These are phyloP conservation scores for Halophytophthora polymorphica DNA, from an alignment of 352 stramenopile genomes.

Conservation along the genomic window DNA sequence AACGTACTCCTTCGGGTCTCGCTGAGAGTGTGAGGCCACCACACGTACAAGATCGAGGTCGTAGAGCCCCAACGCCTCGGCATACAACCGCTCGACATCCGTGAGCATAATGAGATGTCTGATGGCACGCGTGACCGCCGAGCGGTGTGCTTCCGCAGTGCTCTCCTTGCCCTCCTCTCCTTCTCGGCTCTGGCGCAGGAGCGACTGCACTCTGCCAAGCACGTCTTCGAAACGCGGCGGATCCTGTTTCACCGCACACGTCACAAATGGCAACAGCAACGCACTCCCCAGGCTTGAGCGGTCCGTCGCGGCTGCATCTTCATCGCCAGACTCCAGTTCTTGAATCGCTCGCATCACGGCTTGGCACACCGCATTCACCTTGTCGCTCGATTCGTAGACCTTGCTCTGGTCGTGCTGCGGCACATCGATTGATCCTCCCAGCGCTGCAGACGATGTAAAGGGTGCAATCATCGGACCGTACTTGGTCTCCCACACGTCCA, in stretches of 20 bases:
- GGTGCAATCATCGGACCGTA: constrained; percentile 38
- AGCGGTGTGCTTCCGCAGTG: constrained; percentile 1
- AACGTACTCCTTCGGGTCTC: constrained; percentile 71
- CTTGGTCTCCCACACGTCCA: constrained; percentile 73
- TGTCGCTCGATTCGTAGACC: constrained; percentile 11
- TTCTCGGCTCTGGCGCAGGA: constrained; percentile 19
- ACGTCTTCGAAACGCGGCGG: constrained; percentile 47
- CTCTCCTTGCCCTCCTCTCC: background rate
- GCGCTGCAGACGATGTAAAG: constrained; percentile 24
- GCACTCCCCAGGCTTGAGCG: no score
- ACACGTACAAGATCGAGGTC: constrained; percentile 61
- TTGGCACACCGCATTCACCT: constrained; percentile 60
- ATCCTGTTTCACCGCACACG: constrained; percentile 60
- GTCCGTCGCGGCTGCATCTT: constrained; percentile 9
- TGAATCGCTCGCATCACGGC: constrained; percentile 36
- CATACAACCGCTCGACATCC: constrained; percentile 61
- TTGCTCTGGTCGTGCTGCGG: background rate
- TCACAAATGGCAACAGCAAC: constrained; percentile 64
- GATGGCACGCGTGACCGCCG: constrained; percentile 46
- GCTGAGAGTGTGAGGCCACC: constrained; percentile 57
- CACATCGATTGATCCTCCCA: constrained; percentile 4
- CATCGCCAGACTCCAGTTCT: constrained; percentile 15
- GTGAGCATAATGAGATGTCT: constrained; percentile 75
- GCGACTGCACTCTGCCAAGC: constrained; percentile 32
- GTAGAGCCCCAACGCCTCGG: constrained; percentile 66